Evolutionary conservation across 176 grass and related monocot genomes (phyloP).

Genomic region (Carex cristatella): DNA sequence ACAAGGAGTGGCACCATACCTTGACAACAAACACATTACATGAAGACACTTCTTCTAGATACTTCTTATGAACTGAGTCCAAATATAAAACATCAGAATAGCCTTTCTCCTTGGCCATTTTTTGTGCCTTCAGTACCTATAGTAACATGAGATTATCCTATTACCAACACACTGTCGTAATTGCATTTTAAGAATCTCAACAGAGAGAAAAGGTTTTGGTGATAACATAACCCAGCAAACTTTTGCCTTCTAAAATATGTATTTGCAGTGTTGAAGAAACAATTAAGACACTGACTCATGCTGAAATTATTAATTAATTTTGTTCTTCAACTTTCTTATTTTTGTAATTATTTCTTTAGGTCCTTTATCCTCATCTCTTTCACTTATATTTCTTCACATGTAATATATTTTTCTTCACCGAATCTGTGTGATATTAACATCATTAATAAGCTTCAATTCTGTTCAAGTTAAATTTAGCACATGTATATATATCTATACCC

Average conservation of each 20-base stretch:
- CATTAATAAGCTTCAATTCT: not conserved
- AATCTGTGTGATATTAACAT: not conserved
- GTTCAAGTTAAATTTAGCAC: not conserved
- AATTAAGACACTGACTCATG: not conserved
- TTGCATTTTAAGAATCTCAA: not conserved
- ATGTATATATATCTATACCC: not conserved
- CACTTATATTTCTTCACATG: not conserved
- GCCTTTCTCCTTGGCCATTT: conserved; percentile 90
- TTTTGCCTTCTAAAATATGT: not conserved
- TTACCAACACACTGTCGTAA: not conserved
- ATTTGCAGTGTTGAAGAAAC: not conserved
- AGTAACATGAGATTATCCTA: not conserved
- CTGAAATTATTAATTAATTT: not conserved
- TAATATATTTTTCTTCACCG: not conserved
- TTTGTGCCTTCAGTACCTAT: conserved; percentile 93
- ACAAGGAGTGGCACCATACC: conserved; percentile 36
- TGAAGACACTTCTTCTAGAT: conserved; percentile 96
- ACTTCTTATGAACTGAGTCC: conserved; percentile 85
- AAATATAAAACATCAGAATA: conserved; percentile 98
- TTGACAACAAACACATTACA: conserved; percentile 98
- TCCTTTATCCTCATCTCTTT: not conserved
- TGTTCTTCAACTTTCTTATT: not conserved
- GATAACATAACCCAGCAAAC: not conserved
- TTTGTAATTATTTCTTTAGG: not conserved
- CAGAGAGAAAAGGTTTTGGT: not conserved